phyloP scores from a whole-genome alignment of 2,329 filamentous ascomycete genomes.

The Claviceps capensis region DNA sequence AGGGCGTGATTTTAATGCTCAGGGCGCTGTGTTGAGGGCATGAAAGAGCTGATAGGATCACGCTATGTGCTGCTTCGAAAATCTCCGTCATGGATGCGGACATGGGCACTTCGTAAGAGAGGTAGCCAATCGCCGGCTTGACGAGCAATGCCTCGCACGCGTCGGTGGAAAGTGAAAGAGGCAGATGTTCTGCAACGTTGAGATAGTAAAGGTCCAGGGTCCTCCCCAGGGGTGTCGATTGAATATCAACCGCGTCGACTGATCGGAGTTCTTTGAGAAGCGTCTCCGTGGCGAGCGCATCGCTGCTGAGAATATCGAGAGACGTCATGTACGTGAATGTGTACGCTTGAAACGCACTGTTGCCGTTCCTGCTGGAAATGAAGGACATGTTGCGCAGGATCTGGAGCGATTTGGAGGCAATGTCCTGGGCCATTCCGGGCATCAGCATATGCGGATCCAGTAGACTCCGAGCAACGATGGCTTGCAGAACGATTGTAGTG shows the following conservation, averaged over 20 bases:
- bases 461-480: constrained; percentile 52
- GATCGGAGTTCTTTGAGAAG: constrained; percentile 52
- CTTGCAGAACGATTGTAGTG: constrained; percentile 59
- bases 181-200: constrained; percentile 73
- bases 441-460: constrained; percentile 35
- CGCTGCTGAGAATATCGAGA: constrained; percentile 67
- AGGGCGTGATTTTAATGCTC: constrained; percentile 58
- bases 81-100: constrained; percentile 39
- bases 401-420: constrained; percentile 60
- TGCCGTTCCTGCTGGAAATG: constrained; percentile 60
- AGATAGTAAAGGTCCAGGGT: constrained; percentile 80
- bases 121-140: constrained; percentile 59
- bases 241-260: constrained; percentile 18
- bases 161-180: constrained; percentile 50
- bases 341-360: constrained; percentile 68
- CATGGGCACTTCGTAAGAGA: constrained; percentile 34
- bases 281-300: constrained; percentile 47
- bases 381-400: constrained; percentile 70
- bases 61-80: constrained; percentile 81
- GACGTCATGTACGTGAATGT: constrained; percentile 71
- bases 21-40: constrained; percentile 64
- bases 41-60: constrained; percentile 66
- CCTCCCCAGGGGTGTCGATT: constrained; percentile 38
- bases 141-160: constrained; percentile 62
- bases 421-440: constrained; percentile 37